These are phyloP conservation scores for Fusarium neocosmosporiellum DNA, from an alignment of 2,329 filamentous ascomycete species.

Conservation along the genomic window DNA sequence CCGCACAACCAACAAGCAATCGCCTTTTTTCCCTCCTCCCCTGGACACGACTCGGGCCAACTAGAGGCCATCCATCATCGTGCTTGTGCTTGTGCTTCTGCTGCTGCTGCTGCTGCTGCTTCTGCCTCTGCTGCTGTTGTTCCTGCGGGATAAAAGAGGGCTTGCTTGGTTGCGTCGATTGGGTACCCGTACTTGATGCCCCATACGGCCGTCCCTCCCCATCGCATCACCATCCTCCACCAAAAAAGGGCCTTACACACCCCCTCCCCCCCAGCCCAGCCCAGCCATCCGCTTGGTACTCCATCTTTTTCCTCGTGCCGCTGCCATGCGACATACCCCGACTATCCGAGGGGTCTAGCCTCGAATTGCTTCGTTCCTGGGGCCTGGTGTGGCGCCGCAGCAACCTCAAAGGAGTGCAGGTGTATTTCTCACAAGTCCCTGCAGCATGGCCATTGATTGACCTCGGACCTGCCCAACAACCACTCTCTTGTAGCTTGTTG, in stretches of 20 bases:
- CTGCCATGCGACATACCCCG: constrained; percentile 40
- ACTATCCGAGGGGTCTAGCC: constrained; percentile 23
- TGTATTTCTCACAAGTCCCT: constrained; percentile 39
- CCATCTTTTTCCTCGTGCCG: constrained; percentile 18
- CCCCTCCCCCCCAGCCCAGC: constrained; percentile 16
- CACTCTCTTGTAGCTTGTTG: constrained; percentile 1
- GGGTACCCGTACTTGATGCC: constrained; percentile 54
- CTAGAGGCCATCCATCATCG: constrained; percentile 38
- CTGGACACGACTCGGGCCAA: constrained; percentile 27
- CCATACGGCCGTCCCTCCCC: constrained; percentile 45
- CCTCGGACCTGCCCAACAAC: constrained; percentile 11
- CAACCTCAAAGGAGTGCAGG: constrained; percentile 20
- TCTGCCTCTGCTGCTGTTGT: constrained; percentile 26
- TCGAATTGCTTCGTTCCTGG: constrained; percentile 40
- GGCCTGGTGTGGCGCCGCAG: constrained; percentile 34
- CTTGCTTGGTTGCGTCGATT: constrained; percentile 51
- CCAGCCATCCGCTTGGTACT: constrained; percentile 4
- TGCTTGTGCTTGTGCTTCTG: constrained; percentile 35
- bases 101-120: constrained; percentile 18
- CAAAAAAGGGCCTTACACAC: constrained; percentile 16
- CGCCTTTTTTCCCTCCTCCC: constrained; percentile 29
- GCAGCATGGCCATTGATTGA: constrained; percentile 35
- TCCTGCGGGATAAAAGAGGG: constrained; percentile 52
- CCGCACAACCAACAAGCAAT: constrained; percentile 45
- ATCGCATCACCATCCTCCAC: constrained; percentile 43